Evolutionary conservation across 768 basidiomycete genomes (phyloP), one percentile per base, ranked within the genome.

Genomic region (Tulasnella sp.): DNA sequence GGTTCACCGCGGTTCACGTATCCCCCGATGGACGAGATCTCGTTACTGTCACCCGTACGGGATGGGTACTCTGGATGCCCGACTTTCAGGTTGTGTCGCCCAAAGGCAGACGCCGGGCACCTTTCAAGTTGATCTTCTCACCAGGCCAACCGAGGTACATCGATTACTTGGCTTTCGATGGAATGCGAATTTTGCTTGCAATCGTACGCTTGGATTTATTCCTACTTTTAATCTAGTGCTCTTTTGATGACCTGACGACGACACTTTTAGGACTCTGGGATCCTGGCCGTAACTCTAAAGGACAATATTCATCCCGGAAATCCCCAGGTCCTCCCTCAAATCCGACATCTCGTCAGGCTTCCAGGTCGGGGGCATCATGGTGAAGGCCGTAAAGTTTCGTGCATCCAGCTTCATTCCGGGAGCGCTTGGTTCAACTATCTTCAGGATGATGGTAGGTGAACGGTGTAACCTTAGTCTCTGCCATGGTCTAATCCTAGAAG

Each of bases 11-110:
- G 83, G 84, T 82, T 1, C 85, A 86, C 76, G 84, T 84, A 0
- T 85, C 85, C 5, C 80, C 81, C 0, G 80, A 82, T 54, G 85
- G 84, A 7, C 82, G 79, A 36, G 81, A 84, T 75, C 75, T 86
- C 67, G 84, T 80, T 14, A 78, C 82, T 2, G 78, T 84, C 64
- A 58, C 68, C 77, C 67, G 38, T 19, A 76, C 39, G 1, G 67
- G 67, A 14, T 69, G 67, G 67, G 12, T 69, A 39, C 4, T 69
- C 11, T 69, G 38, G 34, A 19, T 39, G n/a, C 67, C 67, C 1
- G 67, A 69, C 67, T 54, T 69, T 69, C n/a, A n/a, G 15, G 31
- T 19, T 11, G 34, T 22, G 38, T 69, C 31, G 22, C 31, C 9
- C 1, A 19, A 36, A 36, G 34, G 12, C 29, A 69, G 67, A 69